Evolutionary conservation across 2,329 filamentous ascomycete genomes (phyloP).

Genomic region (Calonectria naviculata): DNA sequence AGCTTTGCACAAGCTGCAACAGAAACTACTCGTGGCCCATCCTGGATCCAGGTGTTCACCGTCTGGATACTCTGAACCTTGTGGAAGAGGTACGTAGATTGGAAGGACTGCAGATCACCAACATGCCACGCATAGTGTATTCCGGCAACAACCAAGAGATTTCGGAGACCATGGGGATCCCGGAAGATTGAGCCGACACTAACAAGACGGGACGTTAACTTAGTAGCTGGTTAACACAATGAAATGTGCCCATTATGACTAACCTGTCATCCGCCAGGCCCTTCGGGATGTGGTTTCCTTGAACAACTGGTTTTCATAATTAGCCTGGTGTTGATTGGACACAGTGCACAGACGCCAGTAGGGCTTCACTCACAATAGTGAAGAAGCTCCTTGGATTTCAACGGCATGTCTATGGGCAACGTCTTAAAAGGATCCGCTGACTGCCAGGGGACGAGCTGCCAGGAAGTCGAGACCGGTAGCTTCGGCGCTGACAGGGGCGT

Average conservation of each 20-base stretch:
- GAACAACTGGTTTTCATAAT: not conserved
- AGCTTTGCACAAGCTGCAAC: not conserved
- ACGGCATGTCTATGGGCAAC: not conserved
- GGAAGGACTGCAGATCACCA: not conserved
- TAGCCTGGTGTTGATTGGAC: not conserved
- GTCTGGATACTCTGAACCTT: not conserved
- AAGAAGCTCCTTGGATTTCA: conserved; percentile 1
- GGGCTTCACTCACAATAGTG: not conserved
- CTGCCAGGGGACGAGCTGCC: conserved; percentile 2
- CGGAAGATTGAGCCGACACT: not conserved
- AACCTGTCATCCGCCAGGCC: not conserved
- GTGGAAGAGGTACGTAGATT: not conserved
- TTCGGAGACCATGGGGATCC: not conserved
- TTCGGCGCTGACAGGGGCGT: not conserved
- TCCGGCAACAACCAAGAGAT: not conserved
- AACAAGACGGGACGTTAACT: too few relatives aligned
- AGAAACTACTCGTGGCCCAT: not conserved
- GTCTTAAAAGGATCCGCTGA: not conserved
- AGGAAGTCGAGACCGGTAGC: not conserved
- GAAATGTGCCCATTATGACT: not conserved
- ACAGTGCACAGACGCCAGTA: not conserved
- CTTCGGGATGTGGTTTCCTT: not conserved
- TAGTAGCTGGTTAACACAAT: not conserved
- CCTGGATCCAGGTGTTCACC: not conserved
- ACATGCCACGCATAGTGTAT: not conserved